Base-by-base conservation (phyloP, 2,329 filamentous ascomycete genomes). In the Calonectria pauciramosa region DNA sequence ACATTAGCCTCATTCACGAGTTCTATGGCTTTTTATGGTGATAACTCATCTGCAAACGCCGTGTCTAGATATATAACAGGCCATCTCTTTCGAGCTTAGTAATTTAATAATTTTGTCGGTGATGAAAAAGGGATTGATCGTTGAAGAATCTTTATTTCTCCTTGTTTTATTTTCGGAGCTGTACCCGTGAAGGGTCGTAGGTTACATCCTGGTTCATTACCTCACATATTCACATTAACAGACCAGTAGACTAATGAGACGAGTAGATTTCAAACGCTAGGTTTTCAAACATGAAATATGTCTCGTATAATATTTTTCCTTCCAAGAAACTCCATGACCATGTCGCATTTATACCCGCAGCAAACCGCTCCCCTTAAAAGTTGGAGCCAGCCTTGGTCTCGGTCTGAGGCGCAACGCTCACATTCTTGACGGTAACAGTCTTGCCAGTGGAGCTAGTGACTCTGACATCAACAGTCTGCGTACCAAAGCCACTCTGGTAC, bases 401-500 rank as follows among this genome's bases (percentile, higher is more conserved):
- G 20, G 81, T 76, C 9, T 81, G 80, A 16, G 83, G 76, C 16
- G 78, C 81, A 49, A 90, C 83, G n/a, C 84, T 84, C 2, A 93
- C 90, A 26, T 85, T 82, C 75, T 88, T 89, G 10, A 93, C 88
- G 8, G 86, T 83, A 14, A 93, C 85, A 0, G 80, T 86, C 76
- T 87, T 85, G 1, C 92, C 91, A 56, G 86, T 86, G 3, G 84
- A 80, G 74, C 89, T 88, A 1, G 91, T 93, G 47, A 93, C 86
- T 74, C 87, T 88, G 38, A 93, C 86, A 76, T 90, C 87, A 1
- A 93, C 90, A 2, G 82, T 87, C 9, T 86, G 82, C 0, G 87
- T 88, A 0, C 91, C 90, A 78, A 91, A 92, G 0, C 92, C 92
- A 71, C 86, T 85, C 0, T 84, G 72, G 77, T 92, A 88, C 86